A percentile compares a stretch with the other conserved stretches of the same genome.
Evolutionary conservation across 2,329 filamentous ascomycete genomes (phyloP).

Genomic region (Zymoseptoria brevis): DNA sequence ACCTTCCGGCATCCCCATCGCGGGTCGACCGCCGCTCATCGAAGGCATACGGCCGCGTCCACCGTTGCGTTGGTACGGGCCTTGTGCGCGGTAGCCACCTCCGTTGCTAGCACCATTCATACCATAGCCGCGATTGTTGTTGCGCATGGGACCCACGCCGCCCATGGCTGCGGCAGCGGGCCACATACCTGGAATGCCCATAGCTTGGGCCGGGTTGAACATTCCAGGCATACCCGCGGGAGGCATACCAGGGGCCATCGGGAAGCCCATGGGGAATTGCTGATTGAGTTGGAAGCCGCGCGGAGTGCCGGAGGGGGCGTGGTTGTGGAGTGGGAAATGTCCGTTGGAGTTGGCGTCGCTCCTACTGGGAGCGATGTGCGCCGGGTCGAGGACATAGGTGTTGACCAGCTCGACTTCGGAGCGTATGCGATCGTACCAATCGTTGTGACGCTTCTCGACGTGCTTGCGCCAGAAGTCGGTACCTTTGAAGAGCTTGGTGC

Average conservation of each 20-base stretch:
- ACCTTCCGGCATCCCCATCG: conserved; percentile 44
- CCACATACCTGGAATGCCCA: conserved; percentile 21
- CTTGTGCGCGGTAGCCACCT: conserved; percentile 20
- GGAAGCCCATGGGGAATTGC: conserved; percentile 33
- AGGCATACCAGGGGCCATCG: conserved; percentile 41
- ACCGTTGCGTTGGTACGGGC: conserved; percentile 22
- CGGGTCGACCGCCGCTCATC: conserved; percentile 17
- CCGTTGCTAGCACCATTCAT: conserved; percentile 28
- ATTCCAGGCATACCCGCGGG: conserved; percentile 29
- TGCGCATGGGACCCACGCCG: conserved; percentile 37
- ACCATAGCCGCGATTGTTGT: conserved; percentile 13
- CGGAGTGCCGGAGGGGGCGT: conserved; percentile 69
- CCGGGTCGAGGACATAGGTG: conserved; percentile 85
- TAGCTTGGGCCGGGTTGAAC: conserved; percentile 37
- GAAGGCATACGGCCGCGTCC: conserved; percentile 25
- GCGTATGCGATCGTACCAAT: conserved; percentile 74
- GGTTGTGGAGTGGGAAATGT: conserved; percentile 77
- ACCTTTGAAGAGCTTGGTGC: conserved; percentile 94
- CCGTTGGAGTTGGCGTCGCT: conserved; percentile 94
- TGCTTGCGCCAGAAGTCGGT: conserved; percentile 97
- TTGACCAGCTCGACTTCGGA: conserved; percentile 89
- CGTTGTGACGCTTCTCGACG: conserved; percentile 86
- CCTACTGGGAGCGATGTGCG: conserved; percentile 86
- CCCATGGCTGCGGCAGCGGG: conserved; percentile 18
- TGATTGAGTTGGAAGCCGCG: conserved; percentile 84